These are phyloP conservation scores for Macrophomina pseudophaseolina DNA, from an alignment of 2,329 filamentous ascomycete genomes.

Conservation along the genomic window DNA sequence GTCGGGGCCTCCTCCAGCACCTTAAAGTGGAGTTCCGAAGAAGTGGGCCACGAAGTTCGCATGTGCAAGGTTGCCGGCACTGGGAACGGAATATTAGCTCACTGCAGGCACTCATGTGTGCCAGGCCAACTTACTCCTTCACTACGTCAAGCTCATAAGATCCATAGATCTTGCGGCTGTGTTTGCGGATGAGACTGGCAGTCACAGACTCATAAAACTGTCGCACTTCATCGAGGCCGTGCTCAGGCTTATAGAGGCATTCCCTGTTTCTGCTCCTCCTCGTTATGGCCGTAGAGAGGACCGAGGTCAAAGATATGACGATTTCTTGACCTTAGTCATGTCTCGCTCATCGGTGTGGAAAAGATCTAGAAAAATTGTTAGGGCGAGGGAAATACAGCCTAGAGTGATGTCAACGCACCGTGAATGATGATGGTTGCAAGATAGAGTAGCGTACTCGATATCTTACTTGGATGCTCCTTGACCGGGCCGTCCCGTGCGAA, in stretches of 20 bases:
- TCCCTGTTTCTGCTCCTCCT: conserved; percentile 67
- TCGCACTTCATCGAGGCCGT: conserved; percentile 30
- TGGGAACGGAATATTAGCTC: no score
- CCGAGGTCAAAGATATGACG: conserved; percentile 72
- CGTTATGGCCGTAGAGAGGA: conserved; percentile 70
- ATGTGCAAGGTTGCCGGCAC: conserved; percentile 38
- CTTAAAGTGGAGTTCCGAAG: conserved; percentile 36
- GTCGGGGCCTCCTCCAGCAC: conserved; percentile 28
- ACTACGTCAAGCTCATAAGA: conserved; percentile 40
- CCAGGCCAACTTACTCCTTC: conserved; percentile 23
- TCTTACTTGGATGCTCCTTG: conserved; percentile 65
- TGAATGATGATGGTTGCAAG: conserved; percentile 64
- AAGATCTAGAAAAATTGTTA: no score
- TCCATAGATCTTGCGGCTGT: conserved; percentile 38
- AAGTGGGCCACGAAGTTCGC: conserved; percentile 37
- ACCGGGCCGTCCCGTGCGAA: conserved; percentile 57
- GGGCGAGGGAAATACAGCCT: no score
- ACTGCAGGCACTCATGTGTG: no score
- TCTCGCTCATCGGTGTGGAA: conserved; percentile 66
- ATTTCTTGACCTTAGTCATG: conserved; percentile 64
- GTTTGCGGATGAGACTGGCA: conserved; percentile 36
- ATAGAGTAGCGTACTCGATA: conserved; percentile 74
- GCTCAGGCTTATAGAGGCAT: conserved; percentile 31
- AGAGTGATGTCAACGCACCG: no score
- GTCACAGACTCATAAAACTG: conserved; percentile 34